Evolutionary conservation across 805 yeast species (phyloP).

Genomic region (Osmozyma mogii): DNA sequence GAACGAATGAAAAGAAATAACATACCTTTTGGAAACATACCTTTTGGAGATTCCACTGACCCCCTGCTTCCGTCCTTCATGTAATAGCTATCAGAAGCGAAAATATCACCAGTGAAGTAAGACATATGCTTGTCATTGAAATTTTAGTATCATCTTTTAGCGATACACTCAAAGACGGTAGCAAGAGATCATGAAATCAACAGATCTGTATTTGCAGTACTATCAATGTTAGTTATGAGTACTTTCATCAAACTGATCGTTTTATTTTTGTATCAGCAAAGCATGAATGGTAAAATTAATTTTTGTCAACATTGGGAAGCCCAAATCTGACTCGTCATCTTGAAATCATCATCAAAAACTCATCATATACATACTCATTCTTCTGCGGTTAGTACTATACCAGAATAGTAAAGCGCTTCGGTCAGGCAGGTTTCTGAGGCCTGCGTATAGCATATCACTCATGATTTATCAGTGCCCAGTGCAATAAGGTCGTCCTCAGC

Average conservation of each 20-base stretch:
- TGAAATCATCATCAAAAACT: background rate
- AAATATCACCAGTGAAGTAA: background rate
- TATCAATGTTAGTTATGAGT: background rate
- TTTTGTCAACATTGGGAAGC: background rate
- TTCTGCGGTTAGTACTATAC: background rate
- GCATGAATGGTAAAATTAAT: background rate
- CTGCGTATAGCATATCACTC: background rate
- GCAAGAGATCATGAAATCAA: background rate
- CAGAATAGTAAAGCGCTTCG: too few species aligned
- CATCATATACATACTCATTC: background rate
- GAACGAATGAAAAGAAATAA: too few species aligned
- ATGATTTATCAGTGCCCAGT: background rate
- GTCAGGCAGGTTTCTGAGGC: background rate
- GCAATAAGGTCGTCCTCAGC: background rate
- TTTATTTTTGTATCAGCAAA: background rate
- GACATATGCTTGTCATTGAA: background rate
- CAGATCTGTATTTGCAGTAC: background rate
- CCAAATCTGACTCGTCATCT: conserved; percentile 1
- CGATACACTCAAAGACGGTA: background rate
- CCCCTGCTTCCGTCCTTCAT: background rate
- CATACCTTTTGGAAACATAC: too few species aligned
- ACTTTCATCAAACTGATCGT: background rate
- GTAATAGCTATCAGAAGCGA: background rate
- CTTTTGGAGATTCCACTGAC: background rate
- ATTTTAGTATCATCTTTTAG: background rate